Conservation (phyloP, 2,329 filamentous ascomycete species). For the Chaetomiaceae sp. region DNA sequence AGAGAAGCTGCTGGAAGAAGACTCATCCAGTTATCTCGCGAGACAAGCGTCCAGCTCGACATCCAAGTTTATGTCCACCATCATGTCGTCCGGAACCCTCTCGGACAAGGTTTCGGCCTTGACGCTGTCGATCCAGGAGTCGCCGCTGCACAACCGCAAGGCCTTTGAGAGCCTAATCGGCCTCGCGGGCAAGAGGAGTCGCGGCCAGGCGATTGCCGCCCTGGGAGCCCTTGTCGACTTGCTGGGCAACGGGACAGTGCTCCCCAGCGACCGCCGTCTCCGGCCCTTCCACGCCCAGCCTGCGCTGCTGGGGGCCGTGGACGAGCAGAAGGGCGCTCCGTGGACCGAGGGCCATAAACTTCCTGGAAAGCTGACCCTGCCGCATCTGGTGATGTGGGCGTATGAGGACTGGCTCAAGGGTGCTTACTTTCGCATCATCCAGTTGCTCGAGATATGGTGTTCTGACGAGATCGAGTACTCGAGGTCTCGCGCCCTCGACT, state of each 20-base stretch:
- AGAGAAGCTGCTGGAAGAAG: conserved; percentile 67
- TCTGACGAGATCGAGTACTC: conserved; percentile 95
- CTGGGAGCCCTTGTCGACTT: conserved; percentile 91
- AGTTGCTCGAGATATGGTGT: conserved; percentile 87
- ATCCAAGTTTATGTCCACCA: conserved; percentile 93
- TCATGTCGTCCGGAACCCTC: conserved; percentile 93
- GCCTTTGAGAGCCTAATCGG: conserved; percentile 79
- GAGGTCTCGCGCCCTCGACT: conserved; percentile 79
- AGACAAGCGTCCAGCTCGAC: conserved; percentile 77
- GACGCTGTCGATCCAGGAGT: conserved; percentile 92
- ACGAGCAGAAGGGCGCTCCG: conserved; percentile 49
- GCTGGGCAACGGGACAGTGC: conserved; percentile 78
- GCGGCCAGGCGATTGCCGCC: conserved; percentile 89
- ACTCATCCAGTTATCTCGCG: conserved; percentile 69
- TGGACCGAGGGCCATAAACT: conserved; percentile 70
- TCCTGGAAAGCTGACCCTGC: conserved; percentile 67
- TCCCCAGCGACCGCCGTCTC: conserved; percentile 78
- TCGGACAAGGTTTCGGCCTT: conserved; percentile 95
- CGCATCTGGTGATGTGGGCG: conserved; percentile 80
- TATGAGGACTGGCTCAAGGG: conserved; percentile 96
- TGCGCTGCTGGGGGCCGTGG: conserved; percentile 65
- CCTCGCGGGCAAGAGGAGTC: conserved; percentile 87
- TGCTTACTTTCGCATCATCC: conserved; percentile 87
- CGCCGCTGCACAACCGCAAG: conserved; percentile 86
- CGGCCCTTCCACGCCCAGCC: conserved; percentile 76